phyloP scores from a whole-genome alignment of 2,329 filamentous ascomycete genomes.

The Sporothrix inflata region DNA sequence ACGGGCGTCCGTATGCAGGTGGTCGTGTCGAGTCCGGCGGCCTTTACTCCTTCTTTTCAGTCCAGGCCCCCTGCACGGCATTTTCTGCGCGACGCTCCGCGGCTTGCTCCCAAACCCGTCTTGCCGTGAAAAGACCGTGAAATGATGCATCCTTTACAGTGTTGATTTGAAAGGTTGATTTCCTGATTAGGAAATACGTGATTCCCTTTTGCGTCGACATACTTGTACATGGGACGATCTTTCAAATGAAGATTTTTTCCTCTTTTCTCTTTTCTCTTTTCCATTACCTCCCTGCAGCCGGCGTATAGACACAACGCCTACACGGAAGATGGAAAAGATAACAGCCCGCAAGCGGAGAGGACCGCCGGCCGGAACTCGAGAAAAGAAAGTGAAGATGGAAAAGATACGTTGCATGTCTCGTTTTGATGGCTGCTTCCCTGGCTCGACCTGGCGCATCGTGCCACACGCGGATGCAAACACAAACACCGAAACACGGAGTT shows the following conservation, averaged over 20 bases:
- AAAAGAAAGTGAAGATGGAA: neutral
- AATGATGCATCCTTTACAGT: neutral
- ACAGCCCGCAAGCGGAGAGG: neutral
- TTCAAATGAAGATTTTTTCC: neutral
- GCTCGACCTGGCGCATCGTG: neutral
- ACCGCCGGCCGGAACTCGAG: neutral
- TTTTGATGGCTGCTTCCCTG: neutral
- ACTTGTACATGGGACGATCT: neutral
- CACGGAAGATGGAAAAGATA: neutral
- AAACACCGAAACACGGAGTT: constrained; percentile 7
- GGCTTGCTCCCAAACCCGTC: neutral
- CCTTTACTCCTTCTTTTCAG: too few relatives aligned
- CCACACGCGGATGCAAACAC: neutral
- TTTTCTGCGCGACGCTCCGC: neutral
- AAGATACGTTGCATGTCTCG: constrained; percentile 10
- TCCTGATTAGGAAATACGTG: neutral
- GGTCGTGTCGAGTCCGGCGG: neutral
- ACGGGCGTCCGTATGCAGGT: neutral
- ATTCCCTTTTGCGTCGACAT: neutral
- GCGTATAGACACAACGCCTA: neutral
- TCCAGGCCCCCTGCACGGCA: neutral
- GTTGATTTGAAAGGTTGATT: constrained; percentile 13
- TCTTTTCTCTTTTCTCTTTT: neutral
- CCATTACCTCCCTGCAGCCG: constrained; percentile 4
- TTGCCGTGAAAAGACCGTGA: constrained; percentile 5